Evolutionary conservation across 2,329 filamentous ascomycete species (phyloP).

Genomic region (Elsinoe fawcettii): DNA sequence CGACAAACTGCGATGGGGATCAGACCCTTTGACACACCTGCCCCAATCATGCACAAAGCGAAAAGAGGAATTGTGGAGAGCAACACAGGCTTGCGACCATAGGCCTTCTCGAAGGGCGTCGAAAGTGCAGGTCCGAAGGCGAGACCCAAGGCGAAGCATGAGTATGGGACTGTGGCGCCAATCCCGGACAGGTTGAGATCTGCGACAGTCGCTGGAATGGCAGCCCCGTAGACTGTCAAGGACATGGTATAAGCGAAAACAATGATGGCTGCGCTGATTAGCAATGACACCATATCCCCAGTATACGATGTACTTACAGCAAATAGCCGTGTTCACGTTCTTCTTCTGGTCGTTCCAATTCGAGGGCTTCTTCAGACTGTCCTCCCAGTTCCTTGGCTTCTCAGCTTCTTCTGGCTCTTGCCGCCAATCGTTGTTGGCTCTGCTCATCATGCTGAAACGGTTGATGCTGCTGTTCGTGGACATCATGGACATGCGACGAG

Average conservation of each 20-base stretch:
- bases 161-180: slow-evolving; percentile 48
- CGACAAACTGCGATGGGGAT: slow-evolving; percentile 62
- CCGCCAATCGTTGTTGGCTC: slow-evolving; percentile 9
- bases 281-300: background rate
- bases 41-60: slow-evolving; percentile 42
- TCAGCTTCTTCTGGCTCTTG: slow-evolving; percentile 5
- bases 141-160: slow-evolving; percentile 53
- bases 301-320: background rate
- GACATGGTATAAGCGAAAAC: slow-evolving; percentile 9
- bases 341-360: slow-evolving; percentile 15
- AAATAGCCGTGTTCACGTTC: slow-evolving; percentile 10
- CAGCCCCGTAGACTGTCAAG: slow-evolving; percentile 6
- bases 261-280: background rate
- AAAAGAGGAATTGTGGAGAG: slow-evolving; percentile 60
- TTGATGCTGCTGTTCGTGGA: slow-evolving; percentile 8
- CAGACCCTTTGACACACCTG: slow-evolving; percentile 50
- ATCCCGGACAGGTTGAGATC: slow-evolving; percentile 26
- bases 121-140: slow-evolving; percentile 65
- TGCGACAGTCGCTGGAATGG: background rate
- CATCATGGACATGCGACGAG: slow-evolving; percentile 14
- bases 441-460: slow-evolving; percentile 13
- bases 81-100: slow-evolving; percentile 60
- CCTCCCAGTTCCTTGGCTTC: slow-evolving; percentile 11
- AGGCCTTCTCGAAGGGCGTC: slow-evolving; percentile 49
- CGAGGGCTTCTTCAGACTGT: slow-evolving; percentile 9